These are phyloP conservation scores for Cladosporium sp. DNA, from an alignment of 2,329 filamentous ascomycete genomes.

Conservation along the genomic window DNA sequence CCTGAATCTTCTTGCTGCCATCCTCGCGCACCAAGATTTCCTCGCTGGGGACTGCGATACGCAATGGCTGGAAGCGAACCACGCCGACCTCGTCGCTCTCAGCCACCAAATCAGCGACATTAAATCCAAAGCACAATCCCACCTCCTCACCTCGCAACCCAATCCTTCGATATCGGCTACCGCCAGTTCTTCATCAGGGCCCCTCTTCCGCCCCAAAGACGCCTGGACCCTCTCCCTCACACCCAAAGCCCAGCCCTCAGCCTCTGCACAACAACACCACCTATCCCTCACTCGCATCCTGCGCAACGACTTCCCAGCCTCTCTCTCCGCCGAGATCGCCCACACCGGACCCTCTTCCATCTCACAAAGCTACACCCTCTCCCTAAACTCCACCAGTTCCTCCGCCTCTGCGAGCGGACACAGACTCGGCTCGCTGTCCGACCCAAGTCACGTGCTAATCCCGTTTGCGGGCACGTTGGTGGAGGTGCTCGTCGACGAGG, in stretches of 20 bases:
- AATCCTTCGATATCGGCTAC: conserved; percentile 33
- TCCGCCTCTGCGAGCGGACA: conserved; percentile 41
- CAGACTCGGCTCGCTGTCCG: conserved; percentile 50
- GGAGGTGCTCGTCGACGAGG: conserved; percentile 58
- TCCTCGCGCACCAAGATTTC: conserved; percentile 55
- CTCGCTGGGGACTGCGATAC: conserved; percentile 52
- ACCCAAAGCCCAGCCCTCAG: background rate
- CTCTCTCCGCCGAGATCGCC: conserved; percentile 54
- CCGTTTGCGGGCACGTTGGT: conserved; percentile 61
- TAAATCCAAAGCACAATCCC: conserved; percentile 21
- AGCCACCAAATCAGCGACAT: conserved; percentile 22
- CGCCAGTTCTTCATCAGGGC: conserved; percentile 17
- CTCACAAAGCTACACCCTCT: conserved; percentile 42
- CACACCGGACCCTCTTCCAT: conserved; percentile 44
- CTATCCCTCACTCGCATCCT: conserved; percentile 56
- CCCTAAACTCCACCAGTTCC: conserved; percentile 48
- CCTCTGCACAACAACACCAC: conserved; percentile 43
- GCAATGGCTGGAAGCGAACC: conserved; percentile 57
- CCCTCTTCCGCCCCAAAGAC: conserved; percentile 25
- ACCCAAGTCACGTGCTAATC: conserved; percentile 55
- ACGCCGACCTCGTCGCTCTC: conserved; percentile 42
- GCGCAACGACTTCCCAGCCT: conserved; percentile 60
- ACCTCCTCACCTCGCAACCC: conserved; percentile 22
- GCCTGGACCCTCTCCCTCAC: conserved; percentile 28
- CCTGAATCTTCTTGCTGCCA: conserved; percentile 54